phyloP scores from a whole-genome alignment of 345 rosid genomes.

The Moricandia arvensis region DNA sequence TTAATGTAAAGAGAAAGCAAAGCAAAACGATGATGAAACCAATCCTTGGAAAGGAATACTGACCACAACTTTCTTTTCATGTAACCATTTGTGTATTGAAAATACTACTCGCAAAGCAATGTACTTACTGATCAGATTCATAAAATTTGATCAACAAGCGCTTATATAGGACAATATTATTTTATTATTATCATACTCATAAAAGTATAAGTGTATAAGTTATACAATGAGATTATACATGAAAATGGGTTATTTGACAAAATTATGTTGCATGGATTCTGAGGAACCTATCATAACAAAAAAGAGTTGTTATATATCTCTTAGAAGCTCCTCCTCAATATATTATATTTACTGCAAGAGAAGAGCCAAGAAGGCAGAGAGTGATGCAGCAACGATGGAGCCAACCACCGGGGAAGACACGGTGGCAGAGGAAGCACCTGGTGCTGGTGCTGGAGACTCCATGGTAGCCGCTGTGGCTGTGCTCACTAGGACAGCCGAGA shows the following conservation, averaged over 20 bases:
- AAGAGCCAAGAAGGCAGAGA: conserved; percentile 37
- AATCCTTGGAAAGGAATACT: conserved; percentile 21
- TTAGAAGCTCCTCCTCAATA: background rate
- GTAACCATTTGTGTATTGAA: conserved; percentile 22
- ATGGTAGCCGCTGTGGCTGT: conserved; percentile 48
- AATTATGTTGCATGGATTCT: conserved; percentile 9
- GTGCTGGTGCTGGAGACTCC: conserved; percentile 46
- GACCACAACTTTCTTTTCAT: conserved; percentile 5
- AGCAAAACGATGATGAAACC: conserved; percentile 32
- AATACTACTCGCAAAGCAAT: background rate
- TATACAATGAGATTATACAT: conserved; percentile 31
- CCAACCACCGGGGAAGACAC: conserved; percentile 45
- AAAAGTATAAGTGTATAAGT: conserved; percentile 19
- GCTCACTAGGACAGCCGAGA: conserved; percentile 50
- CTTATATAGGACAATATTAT: conserved; percentile 6
- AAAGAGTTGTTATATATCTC: conserved; percentile 13
- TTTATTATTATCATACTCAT: conserved; percentile 10
- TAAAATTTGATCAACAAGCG: background rate
- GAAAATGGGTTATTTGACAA: conserved; percentile 25
- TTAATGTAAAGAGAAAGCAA: conserved; percentile 67
- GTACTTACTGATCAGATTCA: background rate
- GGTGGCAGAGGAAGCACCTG: conserved; percentile 32
- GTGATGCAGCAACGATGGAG: conserved; percentile 45
- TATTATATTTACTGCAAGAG: conserved; percentile 30
- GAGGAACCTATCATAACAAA: conserved; percentile 21